Conservation (phyloP, 768 basidiomycete species). For the Russula compacta region DNA sequence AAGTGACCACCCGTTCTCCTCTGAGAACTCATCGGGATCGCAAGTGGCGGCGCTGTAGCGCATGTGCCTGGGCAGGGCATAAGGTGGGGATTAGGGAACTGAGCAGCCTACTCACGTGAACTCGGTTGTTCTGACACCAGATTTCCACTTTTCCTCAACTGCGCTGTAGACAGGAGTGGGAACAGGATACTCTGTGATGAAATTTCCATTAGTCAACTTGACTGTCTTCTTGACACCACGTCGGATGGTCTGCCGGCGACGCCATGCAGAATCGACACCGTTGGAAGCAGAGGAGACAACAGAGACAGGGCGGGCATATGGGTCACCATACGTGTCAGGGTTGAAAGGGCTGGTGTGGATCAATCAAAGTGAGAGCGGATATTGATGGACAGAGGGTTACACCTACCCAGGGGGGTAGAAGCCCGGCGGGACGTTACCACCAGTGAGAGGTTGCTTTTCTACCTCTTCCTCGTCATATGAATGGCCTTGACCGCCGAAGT, state of each 20-base stretch:
- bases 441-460: slow-evolving; percentile 71
- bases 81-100: neutral
- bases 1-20: slow-evolving; percentile 75
- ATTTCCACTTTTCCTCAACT: slow-evolving; percentile 70
- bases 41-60: slow-evolving; percentile 87
- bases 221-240: slow-evolving; percentile 91
- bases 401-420: slow-evolving; percentile 73
- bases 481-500: slow-evolving; percentile 34
- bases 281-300: slow-evolving; percentile 29
- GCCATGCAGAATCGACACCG: slow-evolving; percentile 37
- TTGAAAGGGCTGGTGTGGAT: slow-evolving; percentile 31
- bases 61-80: slow-evolving; percentile 57
- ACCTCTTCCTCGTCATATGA: slow-evolving; percentile 57
- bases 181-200: slow-evolving; percentile 83
- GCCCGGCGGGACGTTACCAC: slow-evolving; percentile 48
- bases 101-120: slow-evolving; percentile 65
- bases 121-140: slow-evolving; percentile 61
- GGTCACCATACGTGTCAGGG: slow-evolving; percentile 57
- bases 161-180: slow-evolving; percentile 78
- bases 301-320: slow-evolving; percentile 44
- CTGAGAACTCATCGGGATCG: slow-evolving; percentile 83
- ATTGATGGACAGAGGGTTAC: neutral
- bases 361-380: slow-evolving; percentile 4
- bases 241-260: slow-evolving; percentile 82
- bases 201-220: slow-evolving; percentile 88